Conservation (phyloP, 345 rosid species). For the Salix suchowensis region DNA sequence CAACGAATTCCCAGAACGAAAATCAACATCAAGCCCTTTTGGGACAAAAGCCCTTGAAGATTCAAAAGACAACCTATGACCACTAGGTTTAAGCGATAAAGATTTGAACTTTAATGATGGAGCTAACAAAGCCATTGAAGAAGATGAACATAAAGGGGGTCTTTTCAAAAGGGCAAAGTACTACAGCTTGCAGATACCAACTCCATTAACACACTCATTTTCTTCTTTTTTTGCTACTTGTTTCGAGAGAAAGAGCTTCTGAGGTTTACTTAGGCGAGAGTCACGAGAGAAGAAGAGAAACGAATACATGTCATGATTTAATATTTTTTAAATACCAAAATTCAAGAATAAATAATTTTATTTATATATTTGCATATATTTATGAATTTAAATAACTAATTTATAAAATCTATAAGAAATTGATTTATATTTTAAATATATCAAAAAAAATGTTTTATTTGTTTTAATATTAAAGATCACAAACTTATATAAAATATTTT, state of each 20-base stretch:
- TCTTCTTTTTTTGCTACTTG: neutral
- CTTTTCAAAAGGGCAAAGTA: neutral
- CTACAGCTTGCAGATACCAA: neutral
- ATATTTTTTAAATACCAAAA: too few species aligned
- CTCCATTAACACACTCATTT: slow-evolving; percentile 5
- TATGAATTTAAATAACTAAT: too few species aligned
- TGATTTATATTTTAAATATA: too few species aligned
- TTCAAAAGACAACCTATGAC: neutral
- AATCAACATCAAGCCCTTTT: slow-evolving; percentile 27
- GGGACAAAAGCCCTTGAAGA: neutral
- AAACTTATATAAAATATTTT: too few species aligned
- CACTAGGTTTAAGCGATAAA: neutral
- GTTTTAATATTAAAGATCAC: too few species aligned
- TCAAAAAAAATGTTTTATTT: too few species aligned
- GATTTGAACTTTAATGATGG: slow-evolving; percentile 9
- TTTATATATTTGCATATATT: too few species aligned
- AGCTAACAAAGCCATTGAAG: slow-evolving; percentile 4
- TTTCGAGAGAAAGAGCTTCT: neutral
- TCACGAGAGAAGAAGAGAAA: neutral
- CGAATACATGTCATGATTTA: too few species aligned
- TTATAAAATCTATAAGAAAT: too few species aligned
- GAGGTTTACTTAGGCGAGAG: neutral
- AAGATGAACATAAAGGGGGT: neutral
- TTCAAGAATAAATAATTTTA: too few species aligned
- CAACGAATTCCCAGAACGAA: slow-evolving; percentile 26